These are phyloP conservation scores for Gymnopilus junonius DNA, from an alignment of 768 basidiomycete genomes.

Conservation along the genomic window DNA sequence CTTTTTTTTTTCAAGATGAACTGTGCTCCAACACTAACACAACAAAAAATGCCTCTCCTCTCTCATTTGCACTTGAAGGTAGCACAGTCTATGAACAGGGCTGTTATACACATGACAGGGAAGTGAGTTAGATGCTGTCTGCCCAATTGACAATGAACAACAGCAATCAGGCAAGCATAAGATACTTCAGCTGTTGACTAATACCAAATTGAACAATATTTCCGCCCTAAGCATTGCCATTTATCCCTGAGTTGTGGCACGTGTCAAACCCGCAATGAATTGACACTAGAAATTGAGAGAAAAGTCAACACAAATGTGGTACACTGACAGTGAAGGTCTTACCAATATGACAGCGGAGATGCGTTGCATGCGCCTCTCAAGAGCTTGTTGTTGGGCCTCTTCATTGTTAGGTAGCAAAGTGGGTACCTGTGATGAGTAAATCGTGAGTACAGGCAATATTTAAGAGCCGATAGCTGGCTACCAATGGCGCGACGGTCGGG, in stretches of 20 bases:
- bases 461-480: neutral
- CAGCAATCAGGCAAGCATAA: neutral
- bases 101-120: neutral
- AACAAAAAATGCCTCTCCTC: neutral
- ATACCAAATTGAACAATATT: too few relatives aligned
- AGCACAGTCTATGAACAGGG: neutral
- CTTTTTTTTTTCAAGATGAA: neutral
- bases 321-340: neutral
- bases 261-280: constrained; percentile 17
- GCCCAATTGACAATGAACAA: neutral
- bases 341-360: constrained; percentile 12
- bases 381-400: neutral
- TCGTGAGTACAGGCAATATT: neutral
- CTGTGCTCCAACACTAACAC: neutral
- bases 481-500: constrained; percentile 1
- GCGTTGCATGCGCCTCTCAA: neutral
- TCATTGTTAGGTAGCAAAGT: neutral
- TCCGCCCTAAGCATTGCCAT: neutral
- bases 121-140: neutral
- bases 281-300: constrained; percentile 1
- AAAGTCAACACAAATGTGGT: neutral
- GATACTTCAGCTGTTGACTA: neutral
- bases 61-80: too few relatives aligned
- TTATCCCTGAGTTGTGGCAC: neutral
- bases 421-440: constrained; percentile 2